Conservation (phyloP, 163 green algal species). For the Chloromonas sp. region DNA sequence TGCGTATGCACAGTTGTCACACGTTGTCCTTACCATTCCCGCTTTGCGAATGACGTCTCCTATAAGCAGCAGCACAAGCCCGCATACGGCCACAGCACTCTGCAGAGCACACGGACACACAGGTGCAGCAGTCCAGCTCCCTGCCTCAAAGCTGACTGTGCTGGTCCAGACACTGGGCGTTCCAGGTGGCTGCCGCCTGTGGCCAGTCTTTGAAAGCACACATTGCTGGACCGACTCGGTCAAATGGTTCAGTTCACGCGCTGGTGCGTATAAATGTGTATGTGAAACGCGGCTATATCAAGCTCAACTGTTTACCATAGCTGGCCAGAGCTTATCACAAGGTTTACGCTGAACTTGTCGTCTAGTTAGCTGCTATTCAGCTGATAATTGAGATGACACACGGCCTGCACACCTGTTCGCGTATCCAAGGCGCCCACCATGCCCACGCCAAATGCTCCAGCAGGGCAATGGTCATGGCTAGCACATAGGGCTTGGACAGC, state of each 20-base stretch:
- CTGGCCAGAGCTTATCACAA: no score
- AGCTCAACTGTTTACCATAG: no score
- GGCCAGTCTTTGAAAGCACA: no score
- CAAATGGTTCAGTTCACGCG: no score
- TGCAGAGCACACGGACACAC: not conserved
- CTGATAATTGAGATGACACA: not conserved
- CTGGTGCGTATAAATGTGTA: not conserved
- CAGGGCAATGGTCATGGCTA: not conserved
- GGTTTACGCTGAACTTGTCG: no score
- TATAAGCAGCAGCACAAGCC: conserved; percentile 26
- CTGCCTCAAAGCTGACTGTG: no score
- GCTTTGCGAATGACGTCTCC: conserved; percentile 66
- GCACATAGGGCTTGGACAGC: not conserved
- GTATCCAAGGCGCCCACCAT: not conserved
- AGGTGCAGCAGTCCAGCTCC: no score
- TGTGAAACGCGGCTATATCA: no score
- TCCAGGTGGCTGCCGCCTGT: no score
- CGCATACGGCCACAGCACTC: not conserved
- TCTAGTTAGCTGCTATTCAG: not conserved
- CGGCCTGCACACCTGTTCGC: not conserved
- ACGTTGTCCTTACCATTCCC: conserved; percentile 51
- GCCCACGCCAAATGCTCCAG: not conserved
- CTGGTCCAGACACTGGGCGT: no score
- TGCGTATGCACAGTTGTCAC: not conserved
- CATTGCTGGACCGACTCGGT: no score